Percentiles rank a stretch among this genome's conserved stretches.
Conservation (phyloP, 768 basidiomycete genomes). For the Lentinula sp. region DNA sequence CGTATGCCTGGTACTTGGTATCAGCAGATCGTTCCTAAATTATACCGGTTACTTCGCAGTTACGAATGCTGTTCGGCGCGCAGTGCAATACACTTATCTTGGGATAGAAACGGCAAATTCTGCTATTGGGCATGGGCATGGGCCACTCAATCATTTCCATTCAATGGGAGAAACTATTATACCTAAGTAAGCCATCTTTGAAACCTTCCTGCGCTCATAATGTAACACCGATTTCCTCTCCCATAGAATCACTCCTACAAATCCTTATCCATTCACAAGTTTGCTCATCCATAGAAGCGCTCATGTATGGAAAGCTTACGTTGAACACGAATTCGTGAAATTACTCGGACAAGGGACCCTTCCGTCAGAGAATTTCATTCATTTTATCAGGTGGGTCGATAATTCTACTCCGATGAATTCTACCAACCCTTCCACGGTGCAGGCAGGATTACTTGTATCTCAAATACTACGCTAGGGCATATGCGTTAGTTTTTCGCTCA, state of each 20-base stretch:
- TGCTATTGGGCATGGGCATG: constrained; percentile 67
- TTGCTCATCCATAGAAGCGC: constrained; percentile 54
- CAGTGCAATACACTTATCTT: constrained; percentile 63
- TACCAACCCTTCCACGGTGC: not conserved
- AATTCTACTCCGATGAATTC: not conserved
- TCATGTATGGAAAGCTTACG: constrained; percentile 63
- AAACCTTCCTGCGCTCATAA: not conserved
- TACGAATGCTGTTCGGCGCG: constrained; percentile 50
- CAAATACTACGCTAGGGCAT: constrained; percentile 81
- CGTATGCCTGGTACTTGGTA: constrained; percentile 15
- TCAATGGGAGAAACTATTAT: constrained; percentile 41
- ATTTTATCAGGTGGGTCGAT: constrained; percentile 68
- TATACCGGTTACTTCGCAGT: constrained; percentile 27
- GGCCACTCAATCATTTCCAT: constrained; percentile 86
- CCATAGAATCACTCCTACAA: constrained; percentile 47
- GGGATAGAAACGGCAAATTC: constrained; percentile 64
- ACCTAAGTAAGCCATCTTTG: constrained; percentile 30
- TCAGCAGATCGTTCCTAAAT: no score
- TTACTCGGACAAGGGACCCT: constrained; percentile 72
- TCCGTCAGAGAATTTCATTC: constrained; percentile 57
- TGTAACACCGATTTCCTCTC: not conserved
- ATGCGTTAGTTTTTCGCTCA: constrained; percentile 40
- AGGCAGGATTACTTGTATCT: constrained; percentile 83
- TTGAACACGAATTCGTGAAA: constrained; percentile 80
- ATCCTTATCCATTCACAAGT: constrained; percentile 66